Percentiles rank a stretch among this genome's conserved stretches.
phyloP scores from a whole-genome alignment of 2,329 filamentous ascomycete species.

The Aspergillus sp. region DNA sequence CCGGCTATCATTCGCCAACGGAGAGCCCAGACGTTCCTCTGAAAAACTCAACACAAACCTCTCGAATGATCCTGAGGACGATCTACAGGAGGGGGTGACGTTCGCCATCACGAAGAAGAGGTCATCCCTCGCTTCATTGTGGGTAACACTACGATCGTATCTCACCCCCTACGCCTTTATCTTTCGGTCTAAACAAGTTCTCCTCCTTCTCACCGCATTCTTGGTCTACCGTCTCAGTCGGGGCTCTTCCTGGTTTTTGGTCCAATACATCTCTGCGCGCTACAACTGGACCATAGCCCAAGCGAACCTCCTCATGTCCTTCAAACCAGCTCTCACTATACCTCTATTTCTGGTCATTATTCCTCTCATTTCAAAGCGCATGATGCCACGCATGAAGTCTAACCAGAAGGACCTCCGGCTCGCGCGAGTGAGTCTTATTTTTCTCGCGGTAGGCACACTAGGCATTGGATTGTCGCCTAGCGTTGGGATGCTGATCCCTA shows the following conservation, averaged over 20 bases:
- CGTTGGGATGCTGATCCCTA: constrained; percentile 48
- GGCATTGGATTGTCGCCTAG: constrained; percentile 52
- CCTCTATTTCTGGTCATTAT: constrained; percentile 53
- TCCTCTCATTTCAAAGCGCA: constrained; percentile 46
- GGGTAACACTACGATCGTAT: constrained; percentile 31
- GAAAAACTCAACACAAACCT: constrained; percentile 27
- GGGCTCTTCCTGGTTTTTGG: constrained; percentile 52
- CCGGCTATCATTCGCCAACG: constrained; percentile 26
- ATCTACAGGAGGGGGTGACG: constrained; percentile 24
- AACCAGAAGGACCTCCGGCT: constrained; percentile 53
- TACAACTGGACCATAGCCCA: constrained; percentile 54
- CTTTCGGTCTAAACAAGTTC: constrained; percentile 45
- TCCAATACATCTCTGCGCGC: constrained; percentile 58
- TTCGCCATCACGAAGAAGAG: constrained; percentile 7
- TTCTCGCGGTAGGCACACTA: constrained; percentile 51
- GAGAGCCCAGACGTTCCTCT: constrained; percentile 23
- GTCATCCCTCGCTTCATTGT: constrained; percentile 24
- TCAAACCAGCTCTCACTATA: constrained; percentile 54
- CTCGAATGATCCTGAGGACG: constrained; percentile 19
- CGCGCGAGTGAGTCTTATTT: constrained; percentile 50
- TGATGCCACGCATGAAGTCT: constrained; percentile 42
- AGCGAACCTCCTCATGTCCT: constrained; percentile 50
- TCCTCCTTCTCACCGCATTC: constrained; percentile 52
- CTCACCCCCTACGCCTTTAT: constrained; percentile 46
- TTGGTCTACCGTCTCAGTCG: constrained; percentile 54